phyloP scores from a whole-genome alignment of 805 yeast species.

The Lipomyces sp. region DNA sequence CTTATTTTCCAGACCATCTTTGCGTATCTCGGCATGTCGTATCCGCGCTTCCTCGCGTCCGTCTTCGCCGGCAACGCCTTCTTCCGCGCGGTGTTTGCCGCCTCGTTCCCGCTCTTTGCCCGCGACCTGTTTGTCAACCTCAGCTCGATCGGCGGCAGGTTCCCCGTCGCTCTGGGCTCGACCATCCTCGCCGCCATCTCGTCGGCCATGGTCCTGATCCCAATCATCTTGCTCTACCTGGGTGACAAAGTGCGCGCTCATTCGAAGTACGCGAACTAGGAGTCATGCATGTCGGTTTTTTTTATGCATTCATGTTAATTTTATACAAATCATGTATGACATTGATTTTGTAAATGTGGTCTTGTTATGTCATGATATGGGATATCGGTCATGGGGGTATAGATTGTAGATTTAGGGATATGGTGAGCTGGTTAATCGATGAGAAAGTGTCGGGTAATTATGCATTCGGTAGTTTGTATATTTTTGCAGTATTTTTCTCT shows the following conservation, averaged over 20 bases:
- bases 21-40: slow-evolving; percentile 49
- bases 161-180: slow-evolving; percentile 60
- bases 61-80: slow-evolving; percentile 58
- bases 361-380: too few relatives aligned
- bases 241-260: neutral
- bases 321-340: too few relatives aligned
- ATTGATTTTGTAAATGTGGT: too few relatives aligned
- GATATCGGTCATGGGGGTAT: too few relatives aligned
- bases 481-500: too few relatives aligned
- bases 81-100: slow-evolving; percentile 19
- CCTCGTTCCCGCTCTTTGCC: slow-evolving; percentile 9
- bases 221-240: neutral
- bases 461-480: too few relatives aligned
- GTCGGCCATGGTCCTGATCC: slow-evolving; percentile 37
- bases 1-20: slow-evolving; percentile 51
- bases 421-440: too few relatives aligned
- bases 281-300: too few relatives aligned
- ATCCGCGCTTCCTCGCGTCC: slow-evolving; percentile 52
- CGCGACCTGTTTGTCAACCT: slow-evolving; percentile 5
- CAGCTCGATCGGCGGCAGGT: slow-evolving; percentile 29
- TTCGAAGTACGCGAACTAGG: slow-evolving; percentile 3
- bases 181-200: slow-evolving; percentile 48
- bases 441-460: too few relatives aligned
- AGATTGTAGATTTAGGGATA: too few relatives aligned
- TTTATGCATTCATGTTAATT: too few relatives aligned